A percentile compares a stretch with the other conserved stretches of the same genome.
Evolutionary conservation across 2,329 filamentous ascomycete species (phyloP).

Genomic region (Mycosphaerella sp.): DNA sequence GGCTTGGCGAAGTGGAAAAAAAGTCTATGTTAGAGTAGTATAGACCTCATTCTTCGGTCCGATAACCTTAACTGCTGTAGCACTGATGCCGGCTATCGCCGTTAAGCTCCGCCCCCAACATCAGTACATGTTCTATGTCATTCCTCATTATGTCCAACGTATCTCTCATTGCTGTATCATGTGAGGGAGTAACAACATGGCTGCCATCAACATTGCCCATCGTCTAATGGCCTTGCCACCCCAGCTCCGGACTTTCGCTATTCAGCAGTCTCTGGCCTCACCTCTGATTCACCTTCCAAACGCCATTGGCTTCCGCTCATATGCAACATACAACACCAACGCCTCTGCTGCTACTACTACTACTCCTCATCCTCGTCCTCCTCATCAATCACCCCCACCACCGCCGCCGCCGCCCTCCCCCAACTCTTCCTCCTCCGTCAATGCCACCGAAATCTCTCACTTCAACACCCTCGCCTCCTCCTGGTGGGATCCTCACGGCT

Average conservation of each 20-base stretch:
- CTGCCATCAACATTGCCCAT: slow-evolving; percentile 1
- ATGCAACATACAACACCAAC: slow-evolving; percentile 24
- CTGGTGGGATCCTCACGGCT: slow-evolving; percentile 96
- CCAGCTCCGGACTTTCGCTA: slow-evolving; percentile 10
- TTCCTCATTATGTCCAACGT: no score
- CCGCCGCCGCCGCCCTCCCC: slow-evolving; percentile 9
- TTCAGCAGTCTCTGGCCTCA: slow-evolving; percentile 5
- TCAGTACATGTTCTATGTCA: no score
- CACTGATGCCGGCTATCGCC: no score
- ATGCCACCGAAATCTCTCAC: slow-evolving; percentile 82
- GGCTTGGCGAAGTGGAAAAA: no score
- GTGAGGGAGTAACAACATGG: background rate
- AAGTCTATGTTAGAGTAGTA: no score
- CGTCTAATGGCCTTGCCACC: slow-evolving; percentile 10
- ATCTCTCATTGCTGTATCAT: no score
- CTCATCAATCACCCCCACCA: no score
- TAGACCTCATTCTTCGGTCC: no score
- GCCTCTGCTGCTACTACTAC: background rate
- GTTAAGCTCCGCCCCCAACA: no score
- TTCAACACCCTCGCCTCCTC: slow-evolving; percentile 88
- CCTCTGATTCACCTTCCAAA: background rate
- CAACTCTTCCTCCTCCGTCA: slow-evolving; percentile 61
- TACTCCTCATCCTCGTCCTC: background rate
- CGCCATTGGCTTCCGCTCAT: background rate
- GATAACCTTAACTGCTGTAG: no score